Evolutionary conservation across 2,329 filamentous ascomycete species (phyloP), one percentile per base, ranked within the genome.

Genomic region (Hypoxylon sp.): DNA sequence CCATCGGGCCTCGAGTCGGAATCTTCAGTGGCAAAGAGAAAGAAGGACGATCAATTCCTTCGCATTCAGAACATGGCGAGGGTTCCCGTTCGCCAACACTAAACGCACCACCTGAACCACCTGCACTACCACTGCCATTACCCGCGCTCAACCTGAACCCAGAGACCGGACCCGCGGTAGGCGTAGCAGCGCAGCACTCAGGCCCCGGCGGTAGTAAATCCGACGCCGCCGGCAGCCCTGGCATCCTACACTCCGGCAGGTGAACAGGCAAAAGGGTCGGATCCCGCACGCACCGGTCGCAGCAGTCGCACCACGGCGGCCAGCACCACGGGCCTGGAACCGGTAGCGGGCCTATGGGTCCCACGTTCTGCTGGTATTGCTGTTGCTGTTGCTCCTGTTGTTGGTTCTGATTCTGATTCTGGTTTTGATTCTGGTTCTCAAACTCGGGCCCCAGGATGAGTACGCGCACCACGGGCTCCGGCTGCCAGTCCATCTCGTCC

Each of bases 401-500:
- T 29, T 26, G 31, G 19, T 48, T 5, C 19, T 55, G 59, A 8
- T 63, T 13, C 33, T 47, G 46, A 5, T 48, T 19, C 14, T 29
- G 26, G 5, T 29, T 29, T 24, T 13, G 29, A 1, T 24, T 33
- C 26, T 47, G 29, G 6, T 31, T 31, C 2, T 11, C 17, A 6
- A 22, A 9, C 17, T n/a, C 39, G 1, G 14, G 22, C 17, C 17
- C 6, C 3, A 71, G 29, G 1, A 66, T 22, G 31, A 77, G n/a
- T 5, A 78, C 76, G 33, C 70, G 74, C 9, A 71, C 63, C 3
- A 77, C 72, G n/a, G 75, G 75, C 66, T 78, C 76, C 1, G 76
- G 76, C 74, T 77, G 75, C 76, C 76, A 78, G 70, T 78, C 76
- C 76, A 78, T 78, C 73, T 77, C 76, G 51, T 78, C 76, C 5